Evolutionary conservation across 306 rosid genomes (phyloP).

Genomic region (Cicer cuneatum): DNA sequence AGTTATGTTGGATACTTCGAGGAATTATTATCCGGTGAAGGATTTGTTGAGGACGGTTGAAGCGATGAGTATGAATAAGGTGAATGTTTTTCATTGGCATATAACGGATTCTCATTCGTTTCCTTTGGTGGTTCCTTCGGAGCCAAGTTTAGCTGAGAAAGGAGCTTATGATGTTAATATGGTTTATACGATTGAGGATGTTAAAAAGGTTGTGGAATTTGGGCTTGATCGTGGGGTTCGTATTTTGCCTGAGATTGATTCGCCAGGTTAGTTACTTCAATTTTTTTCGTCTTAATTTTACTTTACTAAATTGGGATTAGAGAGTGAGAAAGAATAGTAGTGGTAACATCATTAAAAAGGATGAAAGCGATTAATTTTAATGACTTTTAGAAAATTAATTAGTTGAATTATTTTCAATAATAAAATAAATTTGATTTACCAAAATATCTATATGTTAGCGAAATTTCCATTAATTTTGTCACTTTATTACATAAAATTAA

Average conservation of each 20-base stretch:
- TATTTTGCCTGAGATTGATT: slow-evolving; percentile 83
- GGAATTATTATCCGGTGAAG: slow-evolving; percentile 68
- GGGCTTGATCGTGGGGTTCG: slow-evolving; percentile 86
- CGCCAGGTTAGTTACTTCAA: slow-evolving; percentile 65
- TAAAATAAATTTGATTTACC: too few relatives aligned
- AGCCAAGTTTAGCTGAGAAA: slow-evolving; percentile 70
- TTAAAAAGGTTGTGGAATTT: slow-evolving; percentile 57
- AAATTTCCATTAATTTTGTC: too few relatives aligned
- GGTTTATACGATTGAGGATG: slow-evolving; percentile 71
- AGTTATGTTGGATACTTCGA: slow-evolving; percentile 72
- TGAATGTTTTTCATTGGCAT: slow-evolving; percentile 93
- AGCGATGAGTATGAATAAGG: slow-evolving; percentile 81
- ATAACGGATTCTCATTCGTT: slow-evolving; percentile 87
- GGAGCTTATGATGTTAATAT: slow-evolving; percentile 75
- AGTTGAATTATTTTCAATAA: too few relatives aligned
- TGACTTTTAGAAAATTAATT: too few relatives aligned
- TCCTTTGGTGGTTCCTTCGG: slow-evolving; percentile 72
- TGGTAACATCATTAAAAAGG: too few relatives aligned
- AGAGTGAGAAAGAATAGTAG: not conserved
- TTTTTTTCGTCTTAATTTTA: not conserved
- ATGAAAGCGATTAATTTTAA: not conserved
- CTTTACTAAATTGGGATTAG: not conserved
- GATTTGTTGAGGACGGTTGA: slow-evolving; percentile 66
- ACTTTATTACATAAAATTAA: too few relatives aligned
- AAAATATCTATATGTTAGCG: too few relatives aligned